Evolutionary conservation across 2,329 filamentous ascomycete species (phyloP).

Genomic region (Atkinsonella hypoxylon): DNA sequence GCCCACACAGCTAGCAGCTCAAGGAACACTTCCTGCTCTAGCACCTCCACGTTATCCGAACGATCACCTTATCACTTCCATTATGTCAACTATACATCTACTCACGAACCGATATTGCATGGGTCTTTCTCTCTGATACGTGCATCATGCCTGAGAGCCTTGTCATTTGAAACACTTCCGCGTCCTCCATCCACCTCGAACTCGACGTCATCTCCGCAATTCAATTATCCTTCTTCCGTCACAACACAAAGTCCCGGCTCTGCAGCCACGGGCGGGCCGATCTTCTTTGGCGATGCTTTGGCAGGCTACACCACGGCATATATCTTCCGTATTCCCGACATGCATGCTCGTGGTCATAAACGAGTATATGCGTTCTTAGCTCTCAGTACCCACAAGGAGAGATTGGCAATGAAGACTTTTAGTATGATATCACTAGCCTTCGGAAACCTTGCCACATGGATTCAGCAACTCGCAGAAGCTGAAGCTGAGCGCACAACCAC

Average conservation of each 20-base stretch:
- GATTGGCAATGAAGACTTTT: constrained; percentile 54
- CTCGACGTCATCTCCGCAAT: constrained; percentile 23
- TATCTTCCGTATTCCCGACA: constrained; percentile 57
- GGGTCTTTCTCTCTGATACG: constrained; percentile 56
- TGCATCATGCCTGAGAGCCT: constrained; percentile 52
- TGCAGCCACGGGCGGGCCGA: constrained; percentile 49
- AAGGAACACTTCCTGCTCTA: constrained; percentile 38
- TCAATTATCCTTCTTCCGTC: constrained; percentile 31
- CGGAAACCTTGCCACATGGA: constrained; percentile 52
- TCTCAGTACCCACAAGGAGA: constrained; percentile 52
- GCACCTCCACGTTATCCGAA: constrained; percentile 36
- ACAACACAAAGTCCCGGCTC: constrained; percentile 42
- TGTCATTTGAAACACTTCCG: constrained; percentile 55
- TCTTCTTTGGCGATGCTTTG: constrained; percentile 55
- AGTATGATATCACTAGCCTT: constrained; percentile 50
- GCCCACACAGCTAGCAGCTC: constrained; percentile 31
- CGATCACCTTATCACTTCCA: constrained; percentile 43
- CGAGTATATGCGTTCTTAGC: constrained; percentile 58
- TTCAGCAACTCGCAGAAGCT: constrained; percentile 50
- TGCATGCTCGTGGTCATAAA: constrained; percentile 55
- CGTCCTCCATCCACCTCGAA: constrained; percentile 36
- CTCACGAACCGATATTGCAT: constrained; percentile 49
- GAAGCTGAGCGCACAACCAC: constrained; percentile 46
- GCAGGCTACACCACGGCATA: constrained; percentile 59
- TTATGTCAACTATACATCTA: constrained; percentile 56